Base-by-base conservation (phyloP, 306 rosid species). In the Medicago arabica region DNA sequence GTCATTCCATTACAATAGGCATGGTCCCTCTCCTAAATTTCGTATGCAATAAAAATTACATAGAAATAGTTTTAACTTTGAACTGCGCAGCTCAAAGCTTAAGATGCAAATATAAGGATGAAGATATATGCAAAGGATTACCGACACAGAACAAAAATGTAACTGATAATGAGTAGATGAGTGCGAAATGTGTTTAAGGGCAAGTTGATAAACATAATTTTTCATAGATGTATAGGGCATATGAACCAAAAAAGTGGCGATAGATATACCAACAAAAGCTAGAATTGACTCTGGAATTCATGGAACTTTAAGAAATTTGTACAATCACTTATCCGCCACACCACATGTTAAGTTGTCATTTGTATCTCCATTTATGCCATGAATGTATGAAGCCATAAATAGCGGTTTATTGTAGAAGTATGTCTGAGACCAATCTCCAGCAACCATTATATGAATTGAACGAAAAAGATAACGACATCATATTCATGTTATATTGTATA, bases 1-100 rank as follows among this genome's bases (percentile, higher is more conserved):
- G 95, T 90, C 97, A 90, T 94, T 81, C 96, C 92, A 11, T 80
- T 88, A 82, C 90, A 92, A 70, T 88, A 94, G 11, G 78, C 96
- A 81, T 88, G 87, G n/a, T 75, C 98, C 72, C 91, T 90, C 85
- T 88, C 97, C 97, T 91, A 75, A 72, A 68, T 67, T 65, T 4
- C 23, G 17, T 14, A 67, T 47, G 82, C 38, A 80, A 64, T 43
- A 23, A 75, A 16, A 61, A 75, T 73, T 74, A 10, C 10, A 54
- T 31, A 72, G 46, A 66, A 60, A 72, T 17, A 19, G 62, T 28
- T 58, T 57, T 54, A 7, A 34, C 18, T 7, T 21, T 57, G 61
- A 7, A 34, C 19, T 7, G 39, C 4, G 50, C 43, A 76, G 36
- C 5, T 61, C 59, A 70, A 70, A 68, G 63, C 57, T 50, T 34